Conservation (phyloP, 176 grass and related monocot species). For the Poa annua region DNA sequence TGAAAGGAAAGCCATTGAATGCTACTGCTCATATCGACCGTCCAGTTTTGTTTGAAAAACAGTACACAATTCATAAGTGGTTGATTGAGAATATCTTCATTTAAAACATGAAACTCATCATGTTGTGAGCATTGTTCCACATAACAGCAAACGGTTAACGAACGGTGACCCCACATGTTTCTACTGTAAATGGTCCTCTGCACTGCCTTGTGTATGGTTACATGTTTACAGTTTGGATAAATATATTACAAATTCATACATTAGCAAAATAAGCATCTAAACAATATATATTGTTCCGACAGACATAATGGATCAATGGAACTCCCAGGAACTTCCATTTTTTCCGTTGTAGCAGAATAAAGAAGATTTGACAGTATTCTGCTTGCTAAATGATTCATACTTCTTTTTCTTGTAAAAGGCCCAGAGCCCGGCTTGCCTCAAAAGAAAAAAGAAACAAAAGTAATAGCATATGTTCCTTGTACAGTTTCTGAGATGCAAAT, state of each 20-base stretch:
- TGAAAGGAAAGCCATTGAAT: slow-evolving; percentile 17
- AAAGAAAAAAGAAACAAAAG: not conserved
- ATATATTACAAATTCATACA: no score
- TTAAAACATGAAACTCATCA: slow-evolving; percentile 30
- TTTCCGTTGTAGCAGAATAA: not conserved
- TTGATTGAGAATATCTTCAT: slow-evolving; percentile 7
- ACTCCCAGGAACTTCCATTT: not conserved
- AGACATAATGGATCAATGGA: not conserved
- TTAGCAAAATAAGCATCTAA: slow-evolving; percentile 2
- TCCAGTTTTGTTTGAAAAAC: slow-evolving; percentile 12
- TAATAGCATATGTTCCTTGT: no score
- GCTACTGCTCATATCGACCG: not conserved
- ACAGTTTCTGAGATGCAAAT: no score
- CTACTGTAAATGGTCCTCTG: not conserved
- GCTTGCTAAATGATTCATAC: not conserved
- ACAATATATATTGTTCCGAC: not conserved
- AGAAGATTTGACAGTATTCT: not conserved
- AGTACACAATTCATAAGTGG: not conserved
- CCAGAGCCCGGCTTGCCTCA: not conserved
- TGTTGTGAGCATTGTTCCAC: not conserved
- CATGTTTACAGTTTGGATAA: not conserved
- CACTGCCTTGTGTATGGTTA: not conserved
- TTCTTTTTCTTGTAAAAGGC: not conserved
- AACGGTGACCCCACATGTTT: not conserved
- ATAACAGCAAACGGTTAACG: not conserved